These are phyloP conservation scores for Dryadomyces quercivorus DNA, from an alignment of 2,329 filamentous ascomycete genomes.

Conservation along the genomic window DNA sequence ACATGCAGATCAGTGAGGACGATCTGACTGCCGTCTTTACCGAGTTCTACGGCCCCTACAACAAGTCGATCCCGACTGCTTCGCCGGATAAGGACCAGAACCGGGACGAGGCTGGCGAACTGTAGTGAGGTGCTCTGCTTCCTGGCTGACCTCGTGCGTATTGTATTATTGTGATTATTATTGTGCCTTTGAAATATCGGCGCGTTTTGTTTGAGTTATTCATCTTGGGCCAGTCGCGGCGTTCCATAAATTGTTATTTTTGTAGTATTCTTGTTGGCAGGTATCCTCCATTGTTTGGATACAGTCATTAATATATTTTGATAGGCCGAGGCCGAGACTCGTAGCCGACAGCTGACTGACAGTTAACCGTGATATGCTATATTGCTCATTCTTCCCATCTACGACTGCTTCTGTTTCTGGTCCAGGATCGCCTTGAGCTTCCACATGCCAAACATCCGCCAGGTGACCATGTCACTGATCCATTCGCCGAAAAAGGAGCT, in stretches of 20 bases:
- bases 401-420: conserved; percentile 9
- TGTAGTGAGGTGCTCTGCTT: neutral
- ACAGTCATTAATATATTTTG: too few species aligned
- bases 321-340: too few species aligned
- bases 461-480: conserved; percentile 21
- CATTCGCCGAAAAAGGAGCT: conserved; percentile 24
- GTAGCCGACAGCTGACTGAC: too few species aligned
- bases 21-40: conserved; percentile 53
- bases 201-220: too few species aligned
- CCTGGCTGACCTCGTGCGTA: neutral
- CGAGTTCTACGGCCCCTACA: conserved; percentile 50
- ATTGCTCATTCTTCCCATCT: neutral
- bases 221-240: too few species aligned
- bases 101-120: neutral
- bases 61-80: conserved; percentile 22
- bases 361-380: too few species aligned
- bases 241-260: too few species aligned
- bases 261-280: too few species aligned
- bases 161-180: neutral
- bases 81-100: neutral
- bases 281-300: too few species aligned
- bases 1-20: conserved; percentile 68
- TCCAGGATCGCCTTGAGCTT: conserved; percentile 20
- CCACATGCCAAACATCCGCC: conserved; percentile 21
- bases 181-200: too few species aligned